Evolutionary conservation across 306 rosid genomes (phyloP), one percentile per base, ranked within the genome.

Genomic region (Vachellia pachyceras): DNA sequence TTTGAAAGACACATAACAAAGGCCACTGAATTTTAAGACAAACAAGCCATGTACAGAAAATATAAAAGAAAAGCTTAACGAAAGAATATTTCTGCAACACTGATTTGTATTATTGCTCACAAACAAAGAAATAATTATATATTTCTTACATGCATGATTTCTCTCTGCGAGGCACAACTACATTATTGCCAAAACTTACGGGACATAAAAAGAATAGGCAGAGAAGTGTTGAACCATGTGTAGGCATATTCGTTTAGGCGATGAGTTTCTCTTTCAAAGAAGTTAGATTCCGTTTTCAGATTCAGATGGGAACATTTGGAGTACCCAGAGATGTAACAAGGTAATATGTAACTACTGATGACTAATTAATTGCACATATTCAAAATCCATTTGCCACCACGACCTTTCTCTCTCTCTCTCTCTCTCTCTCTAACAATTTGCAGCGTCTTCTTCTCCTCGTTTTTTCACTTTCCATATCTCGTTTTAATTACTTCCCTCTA

Each of bases 201-300:
- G 73, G 50, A 29, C 5, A 39, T 39, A 18, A 2, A 29, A 29
- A 37, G 18, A 15, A 6, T 36, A 2, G 2, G 15, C 1, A 29
- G 8, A 12, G n/a, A 9, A 50, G 5, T 20, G 40, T 41, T 40
- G 6, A 11, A 33, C 61, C 63, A 45, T 54, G 6, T 17, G 17
- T 58, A 58, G 12, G 12, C 2, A 57, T 58, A 22, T 23, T 52
- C 23, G 7, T 58, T 58, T 23, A 80, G 77, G 80, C 23, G 77
- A 33, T 39, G 15, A 60, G 18, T 73, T 77, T 82, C 75, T 67
- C 72, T 3, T 81, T 73, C 35, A 29, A 8, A 64, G 72, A 8
- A 64, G 72, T 73, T 4, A 55, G 88, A 85, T 81, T 77, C 75
- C 57, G 36, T 73, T 58, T 72, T 66, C 80, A 25, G 74, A 72